Base-by-base conservation (phyloP, 768 basidiomycete genomes). In the Trametes coccinea region DNA sequence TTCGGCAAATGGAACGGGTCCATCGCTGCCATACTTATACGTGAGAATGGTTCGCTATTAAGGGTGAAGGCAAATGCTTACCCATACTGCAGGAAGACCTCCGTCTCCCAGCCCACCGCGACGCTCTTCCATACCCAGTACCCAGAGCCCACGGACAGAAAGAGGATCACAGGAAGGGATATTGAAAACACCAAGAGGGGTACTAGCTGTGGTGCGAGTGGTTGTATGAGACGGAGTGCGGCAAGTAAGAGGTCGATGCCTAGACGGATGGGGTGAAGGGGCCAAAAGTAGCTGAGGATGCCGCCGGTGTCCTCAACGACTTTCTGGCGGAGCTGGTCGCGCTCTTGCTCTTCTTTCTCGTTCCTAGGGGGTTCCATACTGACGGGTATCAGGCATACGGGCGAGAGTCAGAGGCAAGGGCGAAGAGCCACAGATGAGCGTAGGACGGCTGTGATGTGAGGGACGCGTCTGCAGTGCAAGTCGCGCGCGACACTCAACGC, bases 51-150 rank as follows among this genome's bases (percentile, higher is more conserved):
- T 22, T 1, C 41, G 41, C 41, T 8, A 48, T 53, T 49, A 14
- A 48, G 5, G 4, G 22, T 11, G 5, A 1, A 30, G 48, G 29
- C 34, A 37, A 6, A 10, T 33, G 63, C 59, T 70, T 72, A 92
- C 92, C 92, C 92, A 65, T 93, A 94, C 77, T 92, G 90, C 17
- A 94, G 77, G 71, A 86, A 84, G 22, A 92, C 61, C 13, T 85
- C 82, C 10, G 81, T 73, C 60, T 86, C 79, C 92, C 92, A 94
- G 34, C 84, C 80, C 5, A 84, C 81, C 11, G 90, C 87, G 4
- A 86, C 78, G 65, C 77, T 88, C 64, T 77, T 84, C 89, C 91
- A 92, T 3, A 93, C 89, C 52, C 85, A 73, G 76, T 82, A 85
- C 2, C 92, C 92, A 8, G 91, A 87, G 62, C 81, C 80, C 14